Conservation (phyloP, 2,329 filamentous ascomycete genomes). For the Cryphonectria carpinicola region DNA sequence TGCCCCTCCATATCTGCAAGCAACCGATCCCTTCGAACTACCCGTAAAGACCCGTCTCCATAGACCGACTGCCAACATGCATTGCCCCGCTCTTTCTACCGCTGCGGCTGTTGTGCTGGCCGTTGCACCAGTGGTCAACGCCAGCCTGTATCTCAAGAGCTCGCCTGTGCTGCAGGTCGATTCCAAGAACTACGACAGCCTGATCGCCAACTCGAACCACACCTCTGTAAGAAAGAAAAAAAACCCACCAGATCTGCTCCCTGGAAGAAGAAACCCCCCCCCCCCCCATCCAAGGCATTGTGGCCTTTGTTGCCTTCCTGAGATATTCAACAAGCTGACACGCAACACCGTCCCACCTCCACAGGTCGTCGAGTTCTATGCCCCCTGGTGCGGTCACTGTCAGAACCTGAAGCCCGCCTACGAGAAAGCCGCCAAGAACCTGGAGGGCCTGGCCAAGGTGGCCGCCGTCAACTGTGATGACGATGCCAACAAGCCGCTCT, state of each 20-base stretch:
- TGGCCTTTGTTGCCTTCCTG: neutral
- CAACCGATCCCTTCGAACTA: neutral
- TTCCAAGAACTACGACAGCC: constrained; percentile 74
- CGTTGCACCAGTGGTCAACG: constrained; percentile 61
- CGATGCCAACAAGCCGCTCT: constrained; percentile 87
- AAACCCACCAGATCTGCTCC: constrained; percentile 36
- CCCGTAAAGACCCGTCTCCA: constrained; percentile 14
- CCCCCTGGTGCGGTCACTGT: constrained; percentile 97
- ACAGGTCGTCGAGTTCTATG: constrained; percentile 83
- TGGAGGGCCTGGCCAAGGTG: constrained; percentile 91
- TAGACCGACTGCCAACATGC: constrained; percentile 47
- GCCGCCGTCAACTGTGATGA: constrained; percentile 96
- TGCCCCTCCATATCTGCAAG: neutral
- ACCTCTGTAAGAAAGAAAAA: constrained; percentile 74
- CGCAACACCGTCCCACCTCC: neutral
- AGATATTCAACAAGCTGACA: constrained; percentile 6
- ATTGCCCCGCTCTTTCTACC: constrained; percentile 57
- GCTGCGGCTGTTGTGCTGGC: constrained; percentile 67
- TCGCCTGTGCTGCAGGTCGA: constrained; percentile 86
- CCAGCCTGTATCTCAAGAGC: constrained; percentile 80
- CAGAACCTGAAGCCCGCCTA: constrained; percentile 94
- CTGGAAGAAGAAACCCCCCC: too few relatives aligned
- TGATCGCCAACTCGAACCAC: constrained; percentile 88
- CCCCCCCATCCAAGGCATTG: neutral
- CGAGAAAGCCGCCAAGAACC: constrained; percentile 87